These are phyloP conservation scores for Colletotrichum tamarilloi DNA, from an alignment of 2,329 filamentous ascomycete genomes.

Conservation along the genomic window DNA sequence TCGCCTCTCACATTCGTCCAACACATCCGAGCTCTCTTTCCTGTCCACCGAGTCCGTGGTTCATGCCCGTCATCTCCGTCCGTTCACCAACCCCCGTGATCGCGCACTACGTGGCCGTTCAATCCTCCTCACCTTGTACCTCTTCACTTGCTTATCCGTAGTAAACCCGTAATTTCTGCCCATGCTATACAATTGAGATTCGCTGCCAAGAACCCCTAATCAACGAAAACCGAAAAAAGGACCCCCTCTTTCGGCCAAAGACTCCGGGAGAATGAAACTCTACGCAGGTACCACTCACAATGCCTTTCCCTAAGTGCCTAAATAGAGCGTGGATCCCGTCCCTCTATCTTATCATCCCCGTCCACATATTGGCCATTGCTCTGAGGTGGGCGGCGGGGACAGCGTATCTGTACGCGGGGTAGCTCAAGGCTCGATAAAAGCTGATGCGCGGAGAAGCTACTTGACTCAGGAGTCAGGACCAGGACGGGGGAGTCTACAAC, in stretches of 20 bases:
- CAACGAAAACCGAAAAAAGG: neutral
- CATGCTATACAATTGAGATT: neutral
- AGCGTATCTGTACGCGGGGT: neutral
- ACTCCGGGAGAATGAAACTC: slow-evolving; percentile 1
- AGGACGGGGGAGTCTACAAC: too few species aligned
- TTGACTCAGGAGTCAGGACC: neutral
- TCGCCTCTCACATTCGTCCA: neutral
- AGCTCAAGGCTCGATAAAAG: neutral
- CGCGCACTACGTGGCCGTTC: neutral
- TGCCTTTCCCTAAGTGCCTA: neutral
- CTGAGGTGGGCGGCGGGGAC: neutral
- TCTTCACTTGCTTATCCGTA: too few species aligned
- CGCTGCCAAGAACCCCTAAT: neutral
- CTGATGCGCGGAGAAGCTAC: slow-evolving; percentile 2
- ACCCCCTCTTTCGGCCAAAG: neutral
- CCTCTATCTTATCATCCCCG: neutral
- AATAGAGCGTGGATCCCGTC: neutral
- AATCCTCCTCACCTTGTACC: neutral
- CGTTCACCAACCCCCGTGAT: neutral
- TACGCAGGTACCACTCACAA: slow-evolving; percentile 12
- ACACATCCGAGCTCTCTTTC: slow-evolving; percentile 8
- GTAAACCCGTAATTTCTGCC: neutral
- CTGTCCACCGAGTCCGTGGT: neutral
- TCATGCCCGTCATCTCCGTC: neutral
- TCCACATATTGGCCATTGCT: neutral